A percentile compares a stretch with the other conserved stretches of the same genome.
These are phyloP conservation scores for Penicillium sp. DNA, from an alignment of 2,329 filamentous ascomycete species.

Conservation along the genomic window DNA sequence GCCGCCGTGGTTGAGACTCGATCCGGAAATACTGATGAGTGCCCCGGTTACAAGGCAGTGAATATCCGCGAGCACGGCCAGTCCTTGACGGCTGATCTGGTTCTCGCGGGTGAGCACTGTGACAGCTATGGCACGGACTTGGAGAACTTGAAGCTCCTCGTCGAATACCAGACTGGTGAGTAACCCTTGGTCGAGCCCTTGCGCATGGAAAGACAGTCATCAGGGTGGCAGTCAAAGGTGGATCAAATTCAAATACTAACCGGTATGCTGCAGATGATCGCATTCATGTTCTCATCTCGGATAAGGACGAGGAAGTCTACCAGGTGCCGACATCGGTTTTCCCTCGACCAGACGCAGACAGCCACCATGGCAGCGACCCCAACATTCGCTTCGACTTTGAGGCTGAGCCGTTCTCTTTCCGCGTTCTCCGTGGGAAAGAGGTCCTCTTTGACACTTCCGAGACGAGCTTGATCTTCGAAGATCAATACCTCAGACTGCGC, in stretches of 20 bases:
- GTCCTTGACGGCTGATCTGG: slow-evolving; percentile 63
- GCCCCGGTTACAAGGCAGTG: slow-evolving; percentile 35
- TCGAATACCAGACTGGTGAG: slow-evolving; percentile 57
- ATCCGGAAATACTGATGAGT: slow-evolving; percentile 13
- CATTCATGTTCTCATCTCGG: slow-evolving; percentile 70
- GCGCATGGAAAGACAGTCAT: too few relatives aligned
- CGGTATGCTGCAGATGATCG: slow-evolving; percentile 48
- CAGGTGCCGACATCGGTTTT: slow-evolving; percentile 67
- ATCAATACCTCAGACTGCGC: slow-evolving; percentile 67
- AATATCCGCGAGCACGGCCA: slow-evolving; percentile 28
- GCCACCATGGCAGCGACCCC: slow-evolving; percentile 41
- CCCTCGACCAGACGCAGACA: slow-evolving; percentile 48
- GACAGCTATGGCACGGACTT: slow-evolving; percentile 56
- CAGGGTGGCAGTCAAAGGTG: too few relatives aligned
- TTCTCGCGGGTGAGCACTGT: slow-evolving; percentile 60
- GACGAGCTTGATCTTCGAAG: slow-evolving; percentile 64
- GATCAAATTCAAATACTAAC: neutral
- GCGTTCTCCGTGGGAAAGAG: slow-evolving; percentile 41
- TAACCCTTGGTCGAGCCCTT: neutral
- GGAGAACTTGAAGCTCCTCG: slow-evolving; percentile 50
- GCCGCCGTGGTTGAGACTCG: slow-evolving; percentile 20
- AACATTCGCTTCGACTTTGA: slow-evolving; percentile 46
- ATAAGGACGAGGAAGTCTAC: slow-evolving; percentile 63
- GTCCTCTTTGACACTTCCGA: slow-evolving; percentile 64
- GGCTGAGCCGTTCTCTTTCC: slow-evolving; percentile 62